A percentile compares a stretch with the other conserved stretches of the same genome.
Conservation (phyloP, 1,284 basidiomycete species). For the Rhodotorula mucilaginosa region DNA sequence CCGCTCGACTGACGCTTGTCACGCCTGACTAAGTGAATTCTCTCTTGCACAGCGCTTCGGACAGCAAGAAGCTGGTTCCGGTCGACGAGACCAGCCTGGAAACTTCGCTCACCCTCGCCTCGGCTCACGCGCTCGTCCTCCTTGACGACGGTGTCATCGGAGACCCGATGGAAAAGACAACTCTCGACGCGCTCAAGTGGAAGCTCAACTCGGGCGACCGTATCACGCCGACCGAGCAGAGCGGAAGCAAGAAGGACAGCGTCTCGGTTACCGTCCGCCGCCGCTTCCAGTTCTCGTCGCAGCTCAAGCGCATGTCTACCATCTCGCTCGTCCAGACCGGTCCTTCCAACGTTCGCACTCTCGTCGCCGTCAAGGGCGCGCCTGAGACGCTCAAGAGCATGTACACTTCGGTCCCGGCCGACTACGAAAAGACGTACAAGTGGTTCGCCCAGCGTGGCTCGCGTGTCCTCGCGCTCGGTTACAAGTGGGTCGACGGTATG, state of each 20-base stretch:
- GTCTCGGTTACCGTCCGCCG: constrained; percentile 70
- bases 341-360: constrained; percentile 6
- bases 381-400: constrained; percentile 89
- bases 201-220: constrained; percentile 73
- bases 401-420: constrained; percentile 67
- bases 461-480: constrained; percentile 82
- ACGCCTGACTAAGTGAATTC: no score
- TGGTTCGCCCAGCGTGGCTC: constrained; percentile 86
- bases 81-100: constrained; percentile 73
- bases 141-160: constrained; percentile 88
- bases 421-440: constrained; percentile 90
- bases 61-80: constrained; percentile 68
- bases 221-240: constrained; percentile 57
- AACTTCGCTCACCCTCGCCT: constrained; percentile 83
- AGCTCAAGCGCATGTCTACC: constrained; percentile 93
- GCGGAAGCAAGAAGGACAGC: constrained; percentile 3
- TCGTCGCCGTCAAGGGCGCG: constrained; percentile 81
- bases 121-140: constrained; percentile 90
- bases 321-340: constrained; percentile 60
- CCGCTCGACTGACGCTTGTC: no score
- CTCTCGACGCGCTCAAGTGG: constrained; percentile 89
- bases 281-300: constrained; percentile 93
- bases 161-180: constrained; percentile 99
- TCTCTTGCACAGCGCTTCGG: constrained; percentile 23
- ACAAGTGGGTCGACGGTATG: constrained; percentile 73